A percentile compares a stretch with the other conserved stretches of the same genome.
Conservation (phyloP, 2,329 filamentous ascomycete genomes). For the Cryphonectria naterciae region DNA sequence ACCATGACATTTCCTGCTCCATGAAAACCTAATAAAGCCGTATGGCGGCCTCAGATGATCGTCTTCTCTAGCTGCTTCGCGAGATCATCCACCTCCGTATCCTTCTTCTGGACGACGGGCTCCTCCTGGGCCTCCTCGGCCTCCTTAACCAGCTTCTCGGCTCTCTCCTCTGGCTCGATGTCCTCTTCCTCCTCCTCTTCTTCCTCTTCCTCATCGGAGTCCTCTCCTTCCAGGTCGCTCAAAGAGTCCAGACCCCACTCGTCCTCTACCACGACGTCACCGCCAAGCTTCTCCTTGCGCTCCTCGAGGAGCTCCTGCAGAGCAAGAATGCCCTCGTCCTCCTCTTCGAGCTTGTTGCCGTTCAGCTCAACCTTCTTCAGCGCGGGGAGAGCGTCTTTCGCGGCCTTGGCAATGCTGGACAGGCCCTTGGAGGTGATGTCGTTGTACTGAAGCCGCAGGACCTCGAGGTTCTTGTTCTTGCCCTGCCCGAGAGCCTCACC, state of each 20-base stretch:
- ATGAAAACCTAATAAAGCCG: constrained; percentile 21
- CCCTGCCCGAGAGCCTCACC: constrained; percentile 74
- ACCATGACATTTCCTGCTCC: constrained; percentile 28
- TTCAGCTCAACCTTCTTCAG: constrained; percentile 90
- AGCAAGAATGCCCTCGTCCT: constrained; percentile 71
- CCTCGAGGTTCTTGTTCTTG: constrained; percentile 78
- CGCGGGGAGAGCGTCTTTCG: constrained; percentile 69
- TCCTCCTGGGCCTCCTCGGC: constrained; percentile 75
- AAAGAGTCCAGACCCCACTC: constrained; percentile 85
- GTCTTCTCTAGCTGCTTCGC: constrained; percentile 78
- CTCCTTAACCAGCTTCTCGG: constrained; percentile 71
- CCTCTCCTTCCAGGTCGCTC: constrained; percentile 80
- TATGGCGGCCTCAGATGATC: constrained; percentile 44
- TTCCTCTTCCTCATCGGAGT: constrained; percentile 70
- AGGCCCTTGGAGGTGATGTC: constrained; percentile 83
- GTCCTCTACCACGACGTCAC: constrained; percentile 72
- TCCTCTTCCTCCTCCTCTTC: constrained; percentile 67
- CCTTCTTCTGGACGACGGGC: constrained; percentile 70
- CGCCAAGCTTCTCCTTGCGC: constrained; percentile 75
- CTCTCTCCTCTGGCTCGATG: constrained; percentile 63
- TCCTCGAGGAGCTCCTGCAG: constrained; percentile 74
- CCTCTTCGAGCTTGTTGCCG: constrained; percentile 91
- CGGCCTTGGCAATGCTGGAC: constrained; percentile 70
- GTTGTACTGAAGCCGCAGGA: constrained; percentile 87
- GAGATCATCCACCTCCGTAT: constrained; percentile 80